Base-by-base conservation (phyloP, 1,284 basidiomycete genomes). In the Puccinia polysora region DNA sequence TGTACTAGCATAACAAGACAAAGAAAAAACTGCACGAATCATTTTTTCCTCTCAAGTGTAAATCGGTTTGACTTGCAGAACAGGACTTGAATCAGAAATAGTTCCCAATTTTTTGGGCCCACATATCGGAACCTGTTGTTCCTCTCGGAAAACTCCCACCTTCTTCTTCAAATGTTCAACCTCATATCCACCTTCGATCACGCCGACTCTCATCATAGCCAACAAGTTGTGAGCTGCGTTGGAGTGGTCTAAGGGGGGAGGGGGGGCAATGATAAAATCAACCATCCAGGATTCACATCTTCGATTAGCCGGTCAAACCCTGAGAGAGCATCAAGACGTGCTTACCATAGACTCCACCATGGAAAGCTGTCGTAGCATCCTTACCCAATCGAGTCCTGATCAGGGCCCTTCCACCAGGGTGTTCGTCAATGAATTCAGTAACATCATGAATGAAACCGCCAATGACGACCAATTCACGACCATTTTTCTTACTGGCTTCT, bases 361-460 rank as follows among this genome's bases (percentile, higher is more conserved):
- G 93, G 85, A 96, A 95, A 2, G 91, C 91, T 0, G 89, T 89
- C 0, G 91, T 91, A 2, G 89, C 91, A 77, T 95, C 91, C 77
- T 86, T 87, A 30, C 91, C 91, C 45, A 87, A 83, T 74, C 84
- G 86, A 36, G 81, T 82, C 68, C 82, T 80, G 76, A 95, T 81
- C 63, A 90, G 78, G 65, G 83, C 80, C 49, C 83, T 82, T 20
- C 91, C 91, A 40, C 91, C 92, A 18, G 92, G 92, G 43, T 96
- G 92, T 77, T 94, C 89, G 67, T 93, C 88, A 73, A 89, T 85
- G 81, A 95, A 95, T n/a, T 84, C 82, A 0, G 87, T 84, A 64
- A 91, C 87, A 75, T 95, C 92, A 79, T 95, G 91, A 74, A 96
- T 93, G 83, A 91, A 93, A 18, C 91, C 91, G 56, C 88, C 87